Conservation (phyloP, 139 green algal genomes). For the Chlorella sp. region DNA sequence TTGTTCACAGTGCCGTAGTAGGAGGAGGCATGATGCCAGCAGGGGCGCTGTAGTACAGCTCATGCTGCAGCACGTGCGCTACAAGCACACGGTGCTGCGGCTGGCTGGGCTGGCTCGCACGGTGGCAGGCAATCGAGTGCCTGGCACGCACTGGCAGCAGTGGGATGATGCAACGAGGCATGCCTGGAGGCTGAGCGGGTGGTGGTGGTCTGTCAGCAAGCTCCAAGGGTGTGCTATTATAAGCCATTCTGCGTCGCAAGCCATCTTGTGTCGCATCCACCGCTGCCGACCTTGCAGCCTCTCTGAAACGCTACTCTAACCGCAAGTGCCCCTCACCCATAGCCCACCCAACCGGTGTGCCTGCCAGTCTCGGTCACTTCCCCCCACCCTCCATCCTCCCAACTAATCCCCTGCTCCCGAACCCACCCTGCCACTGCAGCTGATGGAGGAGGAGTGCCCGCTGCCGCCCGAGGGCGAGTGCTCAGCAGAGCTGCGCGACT, state of each 20-base stretch:
- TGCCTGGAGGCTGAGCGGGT: no score
- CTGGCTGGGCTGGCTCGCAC: no score
- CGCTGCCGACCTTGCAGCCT: background rate
- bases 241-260: background rate
- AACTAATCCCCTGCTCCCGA: conserved; percentile 9
- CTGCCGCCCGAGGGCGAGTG: conserved; percentile 36
- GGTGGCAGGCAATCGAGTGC: no score
- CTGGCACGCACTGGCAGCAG: no score
- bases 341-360: background rate
- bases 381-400: background rate
- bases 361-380: no score
- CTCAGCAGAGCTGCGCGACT: conserved; percentile 81
- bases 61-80: no score
- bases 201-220: no score
- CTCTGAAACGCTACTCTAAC: background rate
- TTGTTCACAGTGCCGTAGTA: no score
- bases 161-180: no score
- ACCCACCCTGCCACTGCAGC: conserved; percentile 26
- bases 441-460: conserved; percentile 72
- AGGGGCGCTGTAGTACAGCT: no score
- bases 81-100: no score
- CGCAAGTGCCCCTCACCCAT: background rate
- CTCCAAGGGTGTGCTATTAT: background rate
- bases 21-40: no score
- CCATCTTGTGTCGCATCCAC: background rate